Conservation (phyloP, 2,329 filamentous ascomycete genomes). For the Pseudogymnoascus sp. region DNA sequence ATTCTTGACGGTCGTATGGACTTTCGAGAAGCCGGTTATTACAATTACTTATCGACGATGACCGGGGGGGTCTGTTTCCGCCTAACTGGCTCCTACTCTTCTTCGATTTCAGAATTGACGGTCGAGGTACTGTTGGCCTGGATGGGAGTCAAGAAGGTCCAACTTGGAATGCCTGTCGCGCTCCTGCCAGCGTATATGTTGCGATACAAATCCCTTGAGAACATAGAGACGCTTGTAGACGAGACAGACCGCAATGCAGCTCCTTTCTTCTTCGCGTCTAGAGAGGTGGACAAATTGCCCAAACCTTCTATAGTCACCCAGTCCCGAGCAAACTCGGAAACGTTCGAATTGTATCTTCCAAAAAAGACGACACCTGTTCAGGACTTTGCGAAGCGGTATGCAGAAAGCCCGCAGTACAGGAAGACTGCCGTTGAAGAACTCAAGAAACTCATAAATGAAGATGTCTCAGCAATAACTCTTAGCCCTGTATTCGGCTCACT, state of each 20-base stretch:
- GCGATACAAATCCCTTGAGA: neutral
- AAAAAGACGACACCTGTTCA: slow-evolving; percentile 23
- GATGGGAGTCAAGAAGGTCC: neutral
- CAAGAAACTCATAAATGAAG: slow-evolving; percentile 34
- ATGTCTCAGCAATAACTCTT: slow-evolving; percentile 36
- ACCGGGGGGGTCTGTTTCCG: neutral
- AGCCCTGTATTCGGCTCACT: slow-evolving; percentile 43
- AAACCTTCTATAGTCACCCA: no score
- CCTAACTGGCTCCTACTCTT: neutral
- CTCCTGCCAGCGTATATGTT: neutral
- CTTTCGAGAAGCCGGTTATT: slow-evolving; percentile 11
- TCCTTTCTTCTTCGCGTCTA: neutral
- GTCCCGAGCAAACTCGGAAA: neutral
- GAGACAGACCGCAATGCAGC: neutral
- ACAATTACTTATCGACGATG: neutral
- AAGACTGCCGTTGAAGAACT: slow-evolving; percentile 33
- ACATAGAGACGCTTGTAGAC: neutral
- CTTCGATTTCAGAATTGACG: neutral
- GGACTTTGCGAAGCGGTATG: slow-evolving; percentile 32
- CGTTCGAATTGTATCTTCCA: slow-evolving; percentile 16
- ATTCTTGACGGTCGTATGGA: slow-evolving; percentile 27
- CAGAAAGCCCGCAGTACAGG: slow-evolving; percentile 31
- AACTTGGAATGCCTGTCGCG: neutral
- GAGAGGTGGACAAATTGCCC: neutral
- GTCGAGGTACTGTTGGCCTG: neutral